Conservation (phyloP, 495 filamentous ascomycete genomes). For the Aspergillus funiculosus region DNA sequence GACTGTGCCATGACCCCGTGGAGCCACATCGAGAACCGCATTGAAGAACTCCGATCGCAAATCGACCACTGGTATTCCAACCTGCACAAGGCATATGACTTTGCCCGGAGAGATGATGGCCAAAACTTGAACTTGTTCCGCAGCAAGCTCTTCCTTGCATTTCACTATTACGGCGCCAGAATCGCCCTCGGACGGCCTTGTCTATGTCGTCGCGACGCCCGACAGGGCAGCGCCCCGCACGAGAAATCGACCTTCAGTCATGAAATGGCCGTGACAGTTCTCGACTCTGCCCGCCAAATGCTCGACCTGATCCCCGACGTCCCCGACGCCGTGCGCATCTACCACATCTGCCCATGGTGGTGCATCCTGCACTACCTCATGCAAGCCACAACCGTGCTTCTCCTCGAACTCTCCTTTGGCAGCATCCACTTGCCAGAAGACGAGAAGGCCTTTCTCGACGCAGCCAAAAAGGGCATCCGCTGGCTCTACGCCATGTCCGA, state of each 20-base stretch:
- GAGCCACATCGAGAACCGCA: constrained; percentile 54
- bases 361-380: constrained; percentile 60
- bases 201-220: constrained; percentile 54
- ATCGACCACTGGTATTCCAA: constrained; percentile 51
- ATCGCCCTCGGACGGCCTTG: constrained; percentile 61
- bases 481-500: constrained; percentile 53
- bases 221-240: constrained; percentile 24
- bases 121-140: constrained; percentile 32
- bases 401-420: constrained; percentile 57
- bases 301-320: constrained; percentile 49
- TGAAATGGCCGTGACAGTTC: constrained; percentile 48
- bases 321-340: constrained; percentile 43
- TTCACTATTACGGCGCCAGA: constrained; percentile 54
- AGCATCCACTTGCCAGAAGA: constrained; percentile 50
- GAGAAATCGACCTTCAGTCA: constrained; percentile 47
- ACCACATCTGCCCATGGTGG: constrained; percentile 60
- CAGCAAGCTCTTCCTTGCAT: constrained; percentile 44
- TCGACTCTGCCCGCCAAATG: constrained; percentile 50
- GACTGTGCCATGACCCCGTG: constrained; percentile 49
- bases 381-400: constrained; percentile 55
- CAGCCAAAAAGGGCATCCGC: constrained; percentile 48
- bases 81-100: constrained; percentile 49
- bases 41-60: constrained; percentile 44
- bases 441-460: constrained; percentile 40
- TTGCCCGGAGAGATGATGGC: constrained; percentile 34